Conservation (phyloP, 2,329 filamentous ascomycete species). For the Diaporthe sp. region DNA sequence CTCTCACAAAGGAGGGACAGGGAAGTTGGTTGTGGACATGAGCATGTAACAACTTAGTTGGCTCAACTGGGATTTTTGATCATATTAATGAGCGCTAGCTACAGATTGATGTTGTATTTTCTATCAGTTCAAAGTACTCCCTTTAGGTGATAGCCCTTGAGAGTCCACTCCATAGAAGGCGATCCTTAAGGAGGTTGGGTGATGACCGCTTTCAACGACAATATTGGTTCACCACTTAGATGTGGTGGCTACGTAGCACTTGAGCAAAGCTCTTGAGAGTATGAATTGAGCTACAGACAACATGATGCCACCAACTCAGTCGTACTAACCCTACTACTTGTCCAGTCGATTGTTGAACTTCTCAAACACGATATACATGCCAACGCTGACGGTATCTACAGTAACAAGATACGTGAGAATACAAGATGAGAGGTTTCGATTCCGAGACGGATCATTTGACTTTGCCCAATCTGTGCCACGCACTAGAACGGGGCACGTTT, state of each 20-base stretch:
- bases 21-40: conserved; percentile 7
- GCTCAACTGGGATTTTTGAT: not conserved
- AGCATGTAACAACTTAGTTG: not conserved
- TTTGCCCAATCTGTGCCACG: not conserved
- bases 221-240: not conserved
- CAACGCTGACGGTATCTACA: not conserved
- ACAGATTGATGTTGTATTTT: not conserved
- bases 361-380: not conserved
- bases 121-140: too few species aligned
- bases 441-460: not conserved
- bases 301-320: too few species aligned
- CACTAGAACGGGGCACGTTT: not conserved
- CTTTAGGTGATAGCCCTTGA: too few species aligned
- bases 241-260: too few species aligned
- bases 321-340: too few species aligned
- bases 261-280: not conserved
- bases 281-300: too few species aligned
- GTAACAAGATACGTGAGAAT: too few species aligned
- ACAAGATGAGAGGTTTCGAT: not conserved
- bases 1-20: not conserved
- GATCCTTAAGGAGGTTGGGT: not conserved
- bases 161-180: not conserved
- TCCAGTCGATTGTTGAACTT: not conserved
- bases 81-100: too few species aligned
- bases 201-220: not conserved